Conservation (phyloP, 1,284 basidiomycete species). For the Apiotrichum brassicae region DNA sequence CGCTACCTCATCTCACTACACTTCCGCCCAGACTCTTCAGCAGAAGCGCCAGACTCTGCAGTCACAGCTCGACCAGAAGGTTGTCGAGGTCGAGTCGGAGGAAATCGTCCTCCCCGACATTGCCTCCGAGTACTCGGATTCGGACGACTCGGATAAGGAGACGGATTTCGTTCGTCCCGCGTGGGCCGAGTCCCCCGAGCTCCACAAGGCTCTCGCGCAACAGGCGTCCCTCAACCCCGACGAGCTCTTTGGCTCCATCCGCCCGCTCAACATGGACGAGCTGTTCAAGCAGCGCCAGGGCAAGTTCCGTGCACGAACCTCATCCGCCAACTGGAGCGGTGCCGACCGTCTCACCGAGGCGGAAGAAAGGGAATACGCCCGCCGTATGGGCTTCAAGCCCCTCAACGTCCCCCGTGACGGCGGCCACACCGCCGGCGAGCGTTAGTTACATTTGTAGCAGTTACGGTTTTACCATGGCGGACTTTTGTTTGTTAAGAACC, state of each 20-base stretch:
- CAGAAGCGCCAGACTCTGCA: slow-evolving; percentile 43
- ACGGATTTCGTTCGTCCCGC: slow-evolving; percentile 52
- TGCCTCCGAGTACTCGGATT: slow-evolving; percentile 91
- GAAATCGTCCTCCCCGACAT: slow-evolving; percentile 79
- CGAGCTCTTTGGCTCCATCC: slow-evolving; percentile 80
- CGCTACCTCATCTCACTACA: slow-evolving; percentile 21
- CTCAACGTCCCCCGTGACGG: slow-evolving; percentile 15
- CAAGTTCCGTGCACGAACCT: slow-evolving; percentile 74
- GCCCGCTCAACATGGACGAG: slow-evolving; percentile 70
- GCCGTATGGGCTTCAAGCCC: slow-evolving; percentile 73
- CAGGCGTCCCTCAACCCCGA: slow-evolving; percentile 85
- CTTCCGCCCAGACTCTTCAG: slow-evolving; percentile 25
- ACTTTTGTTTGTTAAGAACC: too few relatives aligned
- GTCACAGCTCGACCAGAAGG: slow-evolving; percentile 50
- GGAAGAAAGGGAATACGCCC: slow-evolving; percentile 79
- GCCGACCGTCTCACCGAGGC: slow-evolving; percentile 71
- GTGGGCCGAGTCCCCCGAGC: slow-evolving; percentile 88
- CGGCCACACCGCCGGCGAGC: slow-evolving; percentile 1
- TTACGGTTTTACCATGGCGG: too few relatives aligned
- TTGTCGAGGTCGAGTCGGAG: slow-evolving; percentile 45
- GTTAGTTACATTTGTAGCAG: not conserved
- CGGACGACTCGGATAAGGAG: slow-evolving; percentile 77
- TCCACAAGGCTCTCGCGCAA: slow-evolving; percentile 65
- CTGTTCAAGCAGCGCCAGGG: slow-evolving; percentile 56
- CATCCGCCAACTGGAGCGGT: slow-evolving; percentile 88